phyloP scores from a whole-genome alignment of 495 filamentous ascomycete species.

The Amniculicola lignicola region DNA sequence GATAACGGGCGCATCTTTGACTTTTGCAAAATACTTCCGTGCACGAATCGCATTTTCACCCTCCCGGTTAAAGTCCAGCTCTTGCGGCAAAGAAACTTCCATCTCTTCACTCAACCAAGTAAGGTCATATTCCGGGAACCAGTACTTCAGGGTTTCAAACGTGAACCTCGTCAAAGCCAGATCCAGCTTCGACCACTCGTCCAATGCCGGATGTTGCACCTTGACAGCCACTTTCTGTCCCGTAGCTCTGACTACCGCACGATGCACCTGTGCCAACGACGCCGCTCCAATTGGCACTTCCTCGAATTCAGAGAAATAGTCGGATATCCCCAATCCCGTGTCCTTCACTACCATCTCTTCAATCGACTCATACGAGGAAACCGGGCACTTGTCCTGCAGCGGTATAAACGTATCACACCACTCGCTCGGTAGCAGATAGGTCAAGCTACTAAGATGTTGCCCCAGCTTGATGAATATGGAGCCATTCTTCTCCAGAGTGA shows the following conservation, averaged over 20 bases:
- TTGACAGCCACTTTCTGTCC: conserved; percentile 96
- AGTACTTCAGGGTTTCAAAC: conserved; percentile 82
- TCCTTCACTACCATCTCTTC: conserved; percentile 79
- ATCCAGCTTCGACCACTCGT: conserved; percentile 90
- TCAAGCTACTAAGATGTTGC: conserved; percentile 95
- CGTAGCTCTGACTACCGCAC: conserved; percentile 78
- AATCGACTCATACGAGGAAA: conserved; percentile 87
- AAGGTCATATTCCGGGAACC: conserved; percentile 96
- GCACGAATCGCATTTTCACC: conserved; percentile 78
- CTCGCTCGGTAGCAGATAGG: conserved; percentile 87
- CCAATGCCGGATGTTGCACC: conserved; percentile 86
- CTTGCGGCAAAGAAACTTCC: conserved; percentile 82
- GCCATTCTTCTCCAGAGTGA: conserved; percentile 87
- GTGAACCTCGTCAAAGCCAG: conserved; percentile 82
- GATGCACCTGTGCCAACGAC: conserved; percentile 90
- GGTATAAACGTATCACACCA: conserved; percentile 97
- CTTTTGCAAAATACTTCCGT: conserved; percentile 69
- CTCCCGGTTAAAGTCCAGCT: conserved; percentile 86
- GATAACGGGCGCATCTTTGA: conserved; percentile 71
- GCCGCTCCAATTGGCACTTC: conserved; percentile 81
- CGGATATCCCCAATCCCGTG: conserved; percentile 72
- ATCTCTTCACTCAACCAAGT: conserved; percentile 94
- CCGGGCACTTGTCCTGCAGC: conserved; percentile 91
- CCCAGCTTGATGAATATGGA: conserved; percentile 98
- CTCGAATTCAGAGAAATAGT: conserved; percentile 82